Percentiles rank a stretch among this genome's conserved stretches.
phyloP scores from a whole-genome alignment of 129 eudicot genomes.

The Ambrosia artemisiifolia region DNA sequence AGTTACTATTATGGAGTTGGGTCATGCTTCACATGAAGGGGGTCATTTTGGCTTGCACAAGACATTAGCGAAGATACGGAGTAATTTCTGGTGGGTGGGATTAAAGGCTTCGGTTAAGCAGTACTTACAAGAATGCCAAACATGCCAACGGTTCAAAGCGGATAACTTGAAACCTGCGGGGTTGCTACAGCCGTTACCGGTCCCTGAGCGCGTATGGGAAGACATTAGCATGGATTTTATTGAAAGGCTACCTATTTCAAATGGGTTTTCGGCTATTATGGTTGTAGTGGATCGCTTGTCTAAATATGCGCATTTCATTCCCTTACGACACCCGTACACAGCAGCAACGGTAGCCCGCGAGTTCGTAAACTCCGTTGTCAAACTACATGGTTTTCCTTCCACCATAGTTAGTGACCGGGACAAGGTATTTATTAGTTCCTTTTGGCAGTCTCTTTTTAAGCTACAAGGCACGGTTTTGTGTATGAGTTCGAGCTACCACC shows the following conservation, averaged over 20 bases:
- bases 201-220: not conserved
- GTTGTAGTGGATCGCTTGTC: constrained; percentile 6
- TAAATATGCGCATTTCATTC: constrained; percentile 6
- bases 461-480: not conserved
- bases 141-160: not conserved
- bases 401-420: constrained; percentile 7
- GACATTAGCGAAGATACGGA: no score
- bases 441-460: not conserved
- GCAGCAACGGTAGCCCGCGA: not conserved
- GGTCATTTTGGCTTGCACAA: not conserved
- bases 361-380: not conserved
- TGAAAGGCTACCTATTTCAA: not conserved
- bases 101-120: not conserved
- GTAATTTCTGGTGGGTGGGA: not conserved
- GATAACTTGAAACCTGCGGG: not conserved
- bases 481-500: no score
- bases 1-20: not conserved
- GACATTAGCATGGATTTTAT: constrained; percentile 2
- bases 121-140: not conserved
- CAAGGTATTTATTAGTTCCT: not conserved
- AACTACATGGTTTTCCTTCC: not conserved
- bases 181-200: not conserved
- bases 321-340: not conserved
- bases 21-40: not conserved
- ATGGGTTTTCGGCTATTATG: not conserved